phyloP scores from a whole-genome alignment of 345 rosid genomes.

The Odontarrhena argentea region DNA sequence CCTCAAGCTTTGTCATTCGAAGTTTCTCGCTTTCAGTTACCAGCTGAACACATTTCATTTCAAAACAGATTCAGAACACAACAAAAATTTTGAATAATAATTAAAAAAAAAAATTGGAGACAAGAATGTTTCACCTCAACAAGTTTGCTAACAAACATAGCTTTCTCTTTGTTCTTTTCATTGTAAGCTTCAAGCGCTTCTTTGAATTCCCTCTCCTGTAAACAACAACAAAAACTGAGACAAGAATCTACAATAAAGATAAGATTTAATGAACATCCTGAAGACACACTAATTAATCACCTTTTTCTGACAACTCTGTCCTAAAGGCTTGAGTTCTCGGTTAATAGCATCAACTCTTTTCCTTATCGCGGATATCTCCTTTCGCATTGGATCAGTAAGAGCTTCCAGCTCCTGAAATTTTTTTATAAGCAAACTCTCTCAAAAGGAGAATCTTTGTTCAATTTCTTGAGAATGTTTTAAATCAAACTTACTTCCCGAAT shows the following conservation, averaged over 20 bases:
- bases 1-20: slow-evolving; percentile 89
- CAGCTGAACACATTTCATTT: slow-evolving; percentile 50
- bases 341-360: slow-evolving; percentile 69
- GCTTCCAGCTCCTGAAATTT: slow-evolving; percentile 68
- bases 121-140: slow-evolving; percentile 64
- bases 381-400: slow-evolving; percentile 68
- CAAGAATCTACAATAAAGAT: neutral
- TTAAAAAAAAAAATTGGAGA: slow-evolving; percentile 1
- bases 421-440: slow-evolving; percentile 3
- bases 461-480: slow-evolving; percentile 27
- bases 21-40: slow-evolving; percentile 77
- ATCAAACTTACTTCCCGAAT: slow-evolving; percentile 70
- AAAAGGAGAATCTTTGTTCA: slow-evolving; percentile 17
- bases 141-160: slow-evolving; percentile 66
- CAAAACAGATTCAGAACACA: slow-evolving; percentile 18
- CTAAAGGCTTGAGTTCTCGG: slow-evolving; percentile 65
- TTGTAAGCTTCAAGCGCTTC: slow-evolving; percentile 86
- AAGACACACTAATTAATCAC: slow-evolving; percentile 36
- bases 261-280: slow-evolving; percentile 6
- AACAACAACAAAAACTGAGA: neutral
- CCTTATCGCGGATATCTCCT: slow-evolving; percentile 59
- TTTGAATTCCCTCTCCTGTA: slow-evolving; percentile 90
- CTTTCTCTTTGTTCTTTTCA: slow-evolving; percentile 84
- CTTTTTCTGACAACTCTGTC: slow-evolving; percentile 77
- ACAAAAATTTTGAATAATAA: neutral